Evolutionary conservation across 2,329 filamentous ascomycete species (phyloP).

Genomic region (Aspergillus sp.): DNA sequence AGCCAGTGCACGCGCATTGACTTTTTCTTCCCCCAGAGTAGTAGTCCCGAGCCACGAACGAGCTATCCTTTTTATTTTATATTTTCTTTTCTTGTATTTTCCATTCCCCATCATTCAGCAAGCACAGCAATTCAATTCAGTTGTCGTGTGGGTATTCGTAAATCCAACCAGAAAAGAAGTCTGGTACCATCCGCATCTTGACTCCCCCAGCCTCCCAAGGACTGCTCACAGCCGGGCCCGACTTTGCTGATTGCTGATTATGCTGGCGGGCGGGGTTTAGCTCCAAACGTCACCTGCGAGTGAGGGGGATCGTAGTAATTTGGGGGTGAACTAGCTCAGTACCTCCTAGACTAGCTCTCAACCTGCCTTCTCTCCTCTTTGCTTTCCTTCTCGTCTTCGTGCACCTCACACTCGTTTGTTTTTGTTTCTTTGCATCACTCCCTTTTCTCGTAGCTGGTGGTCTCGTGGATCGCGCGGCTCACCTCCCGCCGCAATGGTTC

Average conservation of each 20-base stretch:
- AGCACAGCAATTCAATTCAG: background rate
- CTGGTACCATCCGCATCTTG: background rate
- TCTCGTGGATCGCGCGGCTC: background rate
- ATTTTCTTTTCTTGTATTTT: too few species aligned
- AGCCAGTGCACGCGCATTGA: background rate
- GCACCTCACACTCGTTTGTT: constrained; percentile 2
- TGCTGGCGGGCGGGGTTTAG: constrained; percentile 23
- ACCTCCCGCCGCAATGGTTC: constrained; percentile 38
- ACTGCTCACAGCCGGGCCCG: background rate
- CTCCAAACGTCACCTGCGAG: constrained; percentile 17
- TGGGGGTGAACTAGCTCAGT: background rate
- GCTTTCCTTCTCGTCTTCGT: constrained; percentile 1
- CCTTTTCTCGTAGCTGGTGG: constrained; percentile 2
- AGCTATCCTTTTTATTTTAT: background rate
- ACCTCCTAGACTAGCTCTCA: constrained; percentile 3
- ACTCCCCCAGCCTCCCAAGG: background rate
- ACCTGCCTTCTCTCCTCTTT: constrained; percentile 5
- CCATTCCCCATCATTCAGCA: background rate
- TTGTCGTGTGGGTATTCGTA: background rate
- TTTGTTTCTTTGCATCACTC: constrained; percentile 6
- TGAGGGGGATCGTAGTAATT: constrained; percentile 15
- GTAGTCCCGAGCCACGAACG: background rate
- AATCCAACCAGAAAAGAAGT: background rate
- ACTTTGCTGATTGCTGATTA: constrained; percentile 5
- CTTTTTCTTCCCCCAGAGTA: background rate